Evolutionary conservation across 2,329 filamentous ascomycete species (phyloP).

Genomic region (Cercospora nicotianae): DNA sequence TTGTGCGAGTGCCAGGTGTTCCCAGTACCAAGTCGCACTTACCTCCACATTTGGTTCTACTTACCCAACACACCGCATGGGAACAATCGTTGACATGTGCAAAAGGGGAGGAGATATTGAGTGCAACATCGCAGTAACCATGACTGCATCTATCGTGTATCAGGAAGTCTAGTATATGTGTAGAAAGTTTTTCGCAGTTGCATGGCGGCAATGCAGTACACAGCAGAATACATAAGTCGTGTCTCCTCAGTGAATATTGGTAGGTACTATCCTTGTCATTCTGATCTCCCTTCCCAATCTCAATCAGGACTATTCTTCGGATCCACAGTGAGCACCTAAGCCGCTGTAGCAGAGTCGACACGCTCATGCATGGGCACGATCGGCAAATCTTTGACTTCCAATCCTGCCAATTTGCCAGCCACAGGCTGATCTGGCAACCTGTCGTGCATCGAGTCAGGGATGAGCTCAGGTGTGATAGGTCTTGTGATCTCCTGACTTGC

Average conservation of each 20-base stretch:
- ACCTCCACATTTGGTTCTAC: background rate
- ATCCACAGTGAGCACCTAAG: constrained; percentile 14
- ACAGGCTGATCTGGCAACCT: constrained; percentile 25
- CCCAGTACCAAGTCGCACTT: background rate
- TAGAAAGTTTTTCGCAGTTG: background rate
- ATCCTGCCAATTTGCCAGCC: constrained; percentile 25
- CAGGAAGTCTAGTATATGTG: background rate
- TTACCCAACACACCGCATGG: background rate
- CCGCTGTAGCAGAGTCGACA: constrained; percentile 31
- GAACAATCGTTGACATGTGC: background rate
- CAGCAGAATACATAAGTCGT: background rate
- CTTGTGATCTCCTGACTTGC: constrained; percentile 27
- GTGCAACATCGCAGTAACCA: background rate
- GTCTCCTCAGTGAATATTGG: background rate
- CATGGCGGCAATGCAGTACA: background rate
- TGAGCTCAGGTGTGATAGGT: constrained; percentile 38
- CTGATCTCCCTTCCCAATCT: background rate
- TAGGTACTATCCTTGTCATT: background rate
- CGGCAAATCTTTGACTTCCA: constrained; percentile 37
- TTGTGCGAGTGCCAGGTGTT: background rate
- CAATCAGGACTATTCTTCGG: background rate
- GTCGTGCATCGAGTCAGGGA: constrained; percentile 41
- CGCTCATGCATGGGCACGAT: constrained; percentile 38
- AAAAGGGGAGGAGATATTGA: background rate
- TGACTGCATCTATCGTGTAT: background rate